A percentile compares a stretch with the other conserved stretches of the same genome.
These are phyloP conservation scores for Fusarium lyarnte DNA, from an alignment of 2,329 filamentous ascomycete species.

Conservation along the genomic window DNA sequence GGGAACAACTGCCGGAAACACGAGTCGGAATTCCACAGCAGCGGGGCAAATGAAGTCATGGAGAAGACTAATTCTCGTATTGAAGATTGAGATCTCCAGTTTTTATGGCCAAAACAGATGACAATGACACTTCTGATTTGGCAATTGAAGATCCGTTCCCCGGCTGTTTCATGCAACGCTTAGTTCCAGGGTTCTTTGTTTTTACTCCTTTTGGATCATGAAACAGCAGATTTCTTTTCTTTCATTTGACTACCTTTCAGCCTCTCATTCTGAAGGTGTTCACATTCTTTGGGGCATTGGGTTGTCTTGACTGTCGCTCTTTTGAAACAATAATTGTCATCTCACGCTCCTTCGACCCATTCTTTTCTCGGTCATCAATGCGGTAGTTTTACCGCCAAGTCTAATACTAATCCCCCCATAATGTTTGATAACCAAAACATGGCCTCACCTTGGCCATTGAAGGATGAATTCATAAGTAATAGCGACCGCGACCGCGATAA, in stretches of 20 bases:
- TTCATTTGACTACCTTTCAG: background rate
- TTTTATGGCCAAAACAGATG: background rate
- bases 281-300: background rate
- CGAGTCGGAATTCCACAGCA: background rate
- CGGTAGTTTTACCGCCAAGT: background rate
- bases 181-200: background rate
- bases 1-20: background rate
- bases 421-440: background rate
- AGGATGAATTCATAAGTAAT: constrained; percentile 4
- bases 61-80: constrained; percentile 17
- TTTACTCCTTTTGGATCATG: background rate
- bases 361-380: background rate
- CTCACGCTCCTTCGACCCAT: background rate
- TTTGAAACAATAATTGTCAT: background rate
- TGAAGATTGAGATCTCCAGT: constrained; percentile 3
- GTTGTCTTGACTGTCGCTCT: background rate
- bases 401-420: background rate
- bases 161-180: background rate
- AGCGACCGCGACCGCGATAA: background rate
- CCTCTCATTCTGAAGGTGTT: background rate
- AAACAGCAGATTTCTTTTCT: constrained; percentile 3
- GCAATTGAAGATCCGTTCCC: background rate
- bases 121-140: background rate
- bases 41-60: constrained; percentile 13
- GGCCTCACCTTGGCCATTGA: constrained; percentile 19